Percentiles rank a stretch among this genome's conserved stretches.
These are phyloP conservation scores for Zymoseptoria passerinii DNA, from an alignment of 2,329 filamentous ascomycete species.

Conservation along the genomic window DNA sequence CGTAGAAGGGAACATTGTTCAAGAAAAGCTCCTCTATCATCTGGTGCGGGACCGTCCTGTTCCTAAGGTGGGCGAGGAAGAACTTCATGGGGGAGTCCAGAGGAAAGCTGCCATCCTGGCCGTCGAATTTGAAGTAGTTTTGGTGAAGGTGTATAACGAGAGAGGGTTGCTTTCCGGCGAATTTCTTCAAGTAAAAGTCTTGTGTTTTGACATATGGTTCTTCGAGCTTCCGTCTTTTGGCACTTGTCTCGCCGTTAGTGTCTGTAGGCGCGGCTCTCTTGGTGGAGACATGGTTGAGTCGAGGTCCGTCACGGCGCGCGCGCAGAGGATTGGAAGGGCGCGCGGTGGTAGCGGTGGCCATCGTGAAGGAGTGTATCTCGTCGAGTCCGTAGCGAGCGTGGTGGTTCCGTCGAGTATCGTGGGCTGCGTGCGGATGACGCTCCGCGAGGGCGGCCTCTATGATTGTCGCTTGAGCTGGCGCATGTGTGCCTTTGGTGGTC, in stretches of 20 bases:
- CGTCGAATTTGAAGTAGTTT: slow-evolving; percentile 83
- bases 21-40: slow-evolving; percentile 70
- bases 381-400: not conserved
- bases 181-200: slow-evolving; percentile 75
- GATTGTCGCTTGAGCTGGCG: not conserved
- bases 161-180: slow-evolving; percentile 64
- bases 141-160: slow-evolving; percentile 78
- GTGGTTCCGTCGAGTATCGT: not conserved
- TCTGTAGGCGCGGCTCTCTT: slow-evolving; percentile 26
- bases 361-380: slow-evolving; percentile 7
- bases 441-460: not conserved
- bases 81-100: slow-evolving; percentile 89
- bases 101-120: slow-evolving; percentile 83
- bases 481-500: not conserved
- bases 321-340: slow-evolving; percentile 36
- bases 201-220: slow-evolving; percentile 55
- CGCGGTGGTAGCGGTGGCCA: slow-evolving; percentile 29
- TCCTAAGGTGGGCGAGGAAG: slow-evolving; percentile 67
- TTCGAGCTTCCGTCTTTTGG: slow-evolving; percentile 23
- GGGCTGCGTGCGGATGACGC: not conserved
- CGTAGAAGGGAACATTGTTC: slow-evolving; percentile 73
- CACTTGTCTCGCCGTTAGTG: slow-evolving; percentile 15
- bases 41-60: slow-evolving; percentile 78
- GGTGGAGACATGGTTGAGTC: slow-evolving; percentile 23
- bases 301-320: slow-evolving; percentile 33